phyloP scores from a whole-genome alignment of 2,329 filamentous ascomycete species.

The Hymenoscyphus linearis region DNA sequence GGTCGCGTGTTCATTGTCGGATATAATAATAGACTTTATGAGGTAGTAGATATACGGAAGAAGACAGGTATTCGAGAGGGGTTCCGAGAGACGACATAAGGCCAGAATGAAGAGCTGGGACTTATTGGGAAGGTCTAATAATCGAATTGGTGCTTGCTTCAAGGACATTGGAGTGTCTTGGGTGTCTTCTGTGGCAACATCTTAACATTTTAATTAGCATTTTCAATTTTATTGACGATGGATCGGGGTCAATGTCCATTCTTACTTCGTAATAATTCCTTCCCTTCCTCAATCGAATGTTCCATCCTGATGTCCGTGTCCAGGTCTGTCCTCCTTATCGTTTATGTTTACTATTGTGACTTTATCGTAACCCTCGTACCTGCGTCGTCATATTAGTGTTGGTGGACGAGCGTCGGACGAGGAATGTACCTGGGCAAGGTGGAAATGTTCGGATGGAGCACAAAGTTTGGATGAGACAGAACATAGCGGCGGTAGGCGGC shows the following conservation, averaged over 20 bases:
- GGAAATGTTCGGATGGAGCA: background rate
- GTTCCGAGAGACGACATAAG: conserved; percentile 74
- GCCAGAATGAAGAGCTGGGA: conserved; percentile 73
- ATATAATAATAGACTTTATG: conserved; percentile 52
- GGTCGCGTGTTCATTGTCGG: conserved; percentile 39
- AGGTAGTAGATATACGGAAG: conserved; percentile 70
- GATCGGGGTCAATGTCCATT: background rate
- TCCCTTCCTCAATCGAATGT: background rate
- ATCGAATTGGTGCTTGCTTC: conserved; percentile 44
- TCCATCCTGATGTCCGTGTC: background rate
- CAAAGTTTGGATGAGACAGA: background rate
- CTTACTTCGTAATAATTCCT: background rate
- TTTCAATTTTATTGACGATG: background rate
- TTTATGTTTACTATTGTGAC: background rate
- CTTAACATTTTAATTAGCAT: background rate
- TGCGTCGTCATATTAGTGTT: background rate
- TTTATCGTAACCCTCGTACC: background rate
- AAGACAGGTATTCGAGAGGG: conserved; percentile 62
- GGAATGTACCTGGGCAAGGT: too few species aligned
- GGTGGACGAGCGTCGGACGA: background rate
- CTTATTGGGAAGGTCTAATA: conserved; percentile 70
- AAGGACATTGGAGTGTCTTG: background rate
- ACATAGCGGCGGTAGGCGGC: background rate
- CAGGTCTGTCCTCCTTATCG: background rate
- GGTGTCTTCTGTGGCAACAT: background rate